Conservation (phyloP, 805 yeast genomes). For the Nakazawaea wickerhamii region DNA sequence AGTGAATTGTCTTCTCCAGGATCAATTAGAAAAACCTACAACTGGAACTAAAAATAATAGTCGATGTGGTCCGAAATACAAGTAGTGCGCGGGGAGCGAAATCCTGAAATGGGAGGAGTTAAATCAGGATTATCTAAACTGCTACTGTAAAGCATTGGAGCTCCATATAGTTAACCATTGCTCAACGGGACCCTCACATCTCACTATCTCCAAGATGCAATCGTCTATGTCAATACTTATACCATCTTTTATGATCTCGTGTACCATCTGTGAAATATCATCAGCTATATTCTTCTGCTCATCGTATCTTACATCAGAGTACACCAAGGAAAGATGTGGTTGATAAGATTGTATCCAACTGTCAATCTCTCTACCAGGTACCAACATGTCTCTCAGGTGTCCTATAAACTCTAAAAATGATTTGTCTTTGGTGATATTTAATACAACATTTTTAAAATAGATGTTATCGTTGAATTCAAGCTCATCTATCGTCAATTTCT, state of each 20-base stretch:
- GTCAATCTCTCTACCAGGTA: not conserved
- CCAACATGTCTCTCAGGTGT: not conserved
- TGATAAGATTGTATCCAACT: not conserved
- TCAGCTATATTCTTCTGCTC: not conserved
- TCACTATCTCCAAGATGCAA: conserved; percentile 1
- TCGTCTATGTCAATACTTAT: not conserved
- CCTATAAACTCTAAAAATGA: not conserved
- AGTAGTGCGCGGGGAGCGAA: not conserved
- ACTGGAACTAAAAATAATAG: not conserved
- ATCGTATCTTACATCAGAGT: not conserved
- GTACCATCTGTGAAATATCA: not conserved
- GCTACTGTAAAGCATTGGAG: not conserved
- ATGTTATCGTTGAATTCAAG: not conserved
- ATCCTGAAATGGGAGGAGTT: not conserved
- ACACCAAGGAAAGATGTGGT: conserved; percentile 5
- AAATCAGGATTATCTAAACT: not conserved
- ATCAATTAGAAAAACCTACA: too few relatives aligned
- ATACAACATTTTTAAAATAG: conserved; percentile 1
- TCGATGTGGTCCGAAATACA: not conserved
- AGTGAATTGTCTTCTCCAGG: too few relatives aligned
- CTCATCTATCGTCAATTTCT: not conserved
- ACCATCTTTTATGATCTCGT: not conserved
- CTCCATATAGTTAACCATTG: not conserved
- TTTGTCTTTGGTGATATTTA: not conserved
- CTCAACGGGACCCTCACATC: conserved; percentile 1